These are phyloP conservation scores for Prunus dulcis DNA, from an alignment of 306 rosid species.

Conservation along the genomic window DNA sequence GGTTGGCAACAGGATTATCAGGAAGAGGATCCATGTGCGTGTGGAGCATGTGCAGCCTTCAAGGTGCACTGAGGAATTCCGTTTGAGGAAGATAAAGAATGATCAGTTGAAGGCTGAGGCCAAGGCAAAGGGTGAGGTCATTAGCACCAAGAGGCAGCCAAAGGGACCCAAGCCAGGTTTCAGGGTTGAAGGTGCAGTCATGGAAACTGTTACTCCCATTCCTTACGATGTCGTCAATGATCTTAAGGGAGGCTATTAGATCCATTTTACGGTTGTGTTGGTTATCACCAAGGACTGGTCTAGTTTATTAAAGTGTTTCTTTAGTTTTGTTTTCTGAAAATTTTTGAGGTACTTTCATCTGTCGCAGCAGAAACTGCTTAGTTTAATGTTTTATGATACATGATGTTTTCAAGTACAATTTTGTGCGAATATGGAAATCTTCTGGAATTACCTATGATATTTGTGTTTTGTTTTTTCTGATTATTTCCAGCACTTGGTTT, in stretches of 20 bases:
- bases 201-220: conserved; percentile 95
- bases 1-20: conserved; percentile 76
- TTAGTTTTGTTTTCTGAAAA: background rate
- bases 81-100: conserved; percentile 62
- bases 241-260: conserved; percentile 92
- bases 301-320: background rate
- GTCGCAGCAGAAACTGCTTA: background rate
- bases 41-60: conserved; percentile 91
- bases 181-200: conserved; percentile 79
- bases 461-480: background rate
- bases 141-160: conserved; percentile 89
- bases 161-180: conserved; percentile 93
- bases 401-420: conserved; percentile 5
- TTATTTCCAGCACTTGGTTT: background rate
- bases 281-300: background rate
- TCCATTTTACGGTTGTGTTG: background rate
- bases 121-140: conserved; percentile 63
- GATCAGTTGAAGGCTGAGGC: conserved; percentile 81
- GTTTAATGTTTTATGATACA: conserved; percentile 3
- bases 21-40: conserved; percentile 89
- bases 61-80: conserved; percentile 75
- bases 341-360: conserved; percentile 2
- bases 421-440: background rate
- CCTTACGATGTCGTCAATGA: conserved; percentile 96
- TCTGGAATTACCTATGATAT: background rate